phyloP scores from a whole-genome alignment of 371 early-diverging fungal species.

The Apophysomyces trapeziformis region DNA sequence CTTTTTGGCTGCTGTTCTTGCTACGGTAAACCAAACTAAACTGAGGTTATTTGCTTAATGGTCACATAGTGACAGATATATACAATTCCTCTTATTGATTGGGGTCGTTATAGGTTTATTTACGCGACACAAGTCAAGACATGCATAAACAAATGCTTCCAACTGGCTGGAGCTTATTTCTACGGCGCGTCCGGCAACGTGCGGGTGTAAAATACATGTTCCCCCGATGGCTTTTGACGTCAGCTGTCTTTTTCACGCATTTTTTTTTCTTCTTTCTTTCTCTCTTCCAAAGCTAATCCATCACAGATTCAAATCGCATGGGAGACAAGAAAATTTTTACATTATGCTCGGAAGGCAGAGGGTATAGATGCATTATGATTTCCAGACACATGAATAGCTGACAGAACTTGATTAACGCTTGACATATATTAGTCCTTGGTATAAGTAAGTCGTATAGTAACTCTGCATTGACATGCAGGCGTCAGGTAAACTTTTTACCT shows the following conservation, averaged over 20 bases:
- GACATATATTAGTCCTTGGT: constrained; percentile 34
- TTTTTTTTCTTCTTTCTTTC: neutral
- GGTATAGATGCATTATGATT: constrained; percentile 21
- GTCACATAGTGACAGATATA: too few species aligned
- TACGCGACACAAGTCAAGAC: too few species aligned
- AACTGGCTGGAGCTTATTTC: too few species aligned
- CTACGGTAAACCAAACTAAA: too few species aligned
- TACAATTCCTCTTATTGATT: too few species aligned
- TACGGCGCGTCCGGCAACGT: too few species aligned
- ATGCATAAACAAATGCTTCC: too few species aligned
- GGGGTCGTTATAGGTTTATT: too few species aligned
- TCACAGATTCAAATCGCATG: constrained; percentile 11
- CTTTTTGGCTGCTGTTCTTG: too few species aligned
- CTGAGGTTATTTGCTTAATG: too few species aligned
- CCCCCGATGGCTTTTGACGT: neutral
- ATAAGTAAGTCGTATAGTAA: constrained; percentile 32
- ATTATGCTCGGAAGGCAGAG: constrained; percentile 43
- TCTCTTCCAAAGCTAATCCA: neutral
- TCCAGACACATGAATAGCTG: neutral
- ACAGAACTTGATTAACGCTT: neutral
- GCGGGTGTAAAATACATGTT: too few species aligned
- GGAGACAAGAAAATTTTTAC: constrained; percentile 32
- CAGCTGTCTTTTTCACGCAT: neutral
- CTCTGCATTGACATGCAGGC: neutral
- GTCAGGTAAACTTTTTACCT: neutral